Conservation (phyloP, 1,139 yeast species). For the Yamadazyma sp. region DNA sequence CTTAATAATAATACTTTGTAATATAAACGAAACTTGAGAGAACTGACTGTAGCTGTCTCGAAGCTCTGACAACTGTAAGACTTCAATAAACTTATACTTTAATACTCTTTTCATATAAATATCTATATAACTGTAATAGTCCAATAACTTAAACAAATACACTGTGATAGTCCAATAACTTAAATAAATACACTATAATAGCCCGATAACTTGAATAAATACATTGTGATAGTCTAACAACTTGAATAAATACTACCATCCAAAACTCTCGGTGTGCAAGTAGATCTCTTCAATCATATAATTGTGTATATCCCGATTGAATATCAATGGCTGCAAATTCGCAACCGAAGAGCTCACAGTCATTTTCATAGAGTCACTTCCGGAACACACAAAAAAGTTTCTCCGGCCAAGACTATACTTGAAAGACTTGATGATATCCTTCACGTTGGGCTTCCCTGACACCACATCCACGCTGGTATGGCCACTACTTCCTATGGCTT, state of each 20-base stretch:
- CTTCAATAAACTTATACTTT: too few species aligned
- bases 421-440: slow-evolving; percentile 19
- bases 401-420: slow-evolving; percentile 28
- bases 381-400: slow-evolving; percentile 52
- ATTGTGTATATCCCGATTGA: slow-evolving; percentile 28
- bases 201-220: too few species aligned
- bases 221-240: too few species aligned
- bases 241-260: too few species aligned
- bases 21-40: too few species aligned
- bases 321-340: slow-evolving; percentile 29
- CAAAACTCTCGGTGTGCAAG: slow-evolving; percentile 59
- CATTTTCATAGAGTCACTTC: slow-evolving; percentile 45
- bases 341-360: slow-evolving; percentile 49
- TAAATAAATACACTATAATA: too few species aligned
- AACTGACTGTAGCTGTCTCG: too few species aligned
- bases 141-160: too few species aligned
- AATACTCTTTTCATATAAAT: too few species aligned
- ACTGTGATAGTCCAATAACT: too few species aligned
- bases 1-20: not conserved
- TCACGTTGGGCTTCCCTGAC: slow-evolving; percentile 36
- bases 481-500: not conserved
- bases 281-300: slow-evolving; percentile 48
- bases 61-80: too few species aligned
- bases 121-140: too few species aligned
- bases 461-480: slow-evolving; percentile 10